Percentiles rank a stretch among this genome's conserved stretches.
Evolutionary conservation across 208 protist species (phyloP).

Genomic region (Herpetomonas tarakana): DNA sequence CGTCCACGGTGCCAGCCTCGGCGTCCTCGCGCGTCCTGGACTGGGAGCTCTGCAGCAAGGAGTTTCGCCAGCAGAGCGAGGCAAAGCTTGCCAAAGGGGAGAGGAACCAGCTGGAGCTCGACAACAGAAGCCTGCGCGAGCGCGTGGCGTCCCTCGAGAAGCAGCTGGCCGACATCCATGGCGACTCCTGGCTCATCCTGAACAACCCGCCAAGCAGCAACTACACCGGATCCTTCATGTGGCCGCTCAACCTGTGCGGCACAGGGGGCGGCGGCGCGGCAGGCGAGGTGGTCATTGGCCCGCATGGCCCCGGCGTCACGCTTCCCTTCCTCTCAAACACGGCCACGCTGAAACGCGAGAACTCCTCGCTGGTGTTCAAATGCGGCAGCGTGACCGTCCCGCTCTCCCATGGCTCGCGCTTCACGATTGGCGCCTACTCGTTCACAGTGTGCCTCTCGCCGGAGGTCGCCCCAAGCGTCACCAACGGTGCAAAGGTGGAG

Average conservation of each 20-base stretch:
- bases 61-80: constrained; percentile 36
- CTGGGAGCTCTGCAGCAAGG: constrained; percentile 57
- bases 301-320: constrained; percentile 25
- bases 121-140: constrained; percentile 22
- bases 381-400: constrained; percentile 22
- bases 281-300: constrained; percentile 35
- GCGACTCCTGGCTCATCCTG: constrained; percentile 41
- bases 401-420: constrained; percentile 32
- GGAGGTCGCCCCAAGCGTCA: constrained; percentile 8
- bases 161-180: constrained; percentile 26
- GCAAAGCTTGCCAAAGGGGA: constrained; percentile 14
- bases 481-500: background rate
- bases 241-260: constrained; percentile 30
- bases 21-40: constrained; percentile 46
- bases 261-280: constrained; percentile 13
- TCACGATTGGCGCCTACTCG: constrained; percentile 36
- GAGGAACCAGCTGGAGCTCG: constrained; percentile 18
- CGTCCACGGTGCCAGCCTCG: constrained; percentile 4
- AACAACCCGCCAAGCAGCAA: constrained; percentile 38
- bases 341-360: constrained; percentile 23
- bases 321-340: constrained; percentile 41
- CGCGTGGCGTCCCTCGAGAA: constrained; percentile 30
- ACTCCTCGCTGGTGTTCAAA: constrained; percentile 22
- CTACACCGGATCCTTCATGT: constrained; percentile 39
- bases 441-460: constrained; percentile 44